phyloP scores from a whole-genome alignment of 1,139 yeast genomes.

The Candida mesenterica region DNA sequence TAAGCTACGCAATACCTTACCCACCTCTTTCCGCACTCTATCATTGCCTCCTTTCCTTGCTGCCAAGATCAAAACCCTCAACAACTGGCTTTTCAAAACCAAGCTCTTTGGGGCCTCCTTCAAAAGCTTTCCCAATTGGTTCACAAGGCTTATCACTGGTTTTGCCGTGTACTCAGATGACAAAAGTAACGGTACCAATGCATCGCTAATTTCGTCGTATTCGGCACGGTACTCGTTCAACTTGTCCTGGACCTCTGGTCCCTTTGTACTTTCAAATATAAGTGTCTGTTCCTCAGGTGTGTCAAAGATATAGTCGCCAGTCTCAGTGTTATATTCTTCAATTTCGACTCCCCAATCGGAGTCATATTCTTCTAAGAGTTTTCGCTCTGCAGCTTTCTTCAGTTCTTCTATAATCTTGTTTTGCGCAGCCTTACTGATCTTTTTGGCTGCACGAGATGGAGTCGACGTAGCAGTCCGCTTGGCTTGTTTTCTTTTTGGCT shows the following conservation, averaged over 20 bases:
- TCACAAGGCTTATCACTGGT: slow-evolving; percentile 16
- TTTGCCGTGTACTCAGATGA: slow-evolving; percentile 14
- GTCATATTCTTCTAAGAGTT: slow-evolving; percentile 28
- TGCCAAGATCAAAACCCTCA: slow-evolving; percentile 32
- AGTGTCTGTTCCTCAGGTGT: slow-evolving; percentile 28
- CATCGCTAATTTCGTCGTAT: slow-evolving; percentile 22
- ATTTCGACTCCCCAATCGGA: slow-evolving; percentile 46
- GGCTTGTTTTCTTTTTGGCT: slow-evolving; percentile 11
- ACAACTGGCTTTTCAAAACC: slow-evolving; percentile 30
- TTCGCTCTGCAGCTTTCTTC: slow-evolving; percentile 17
- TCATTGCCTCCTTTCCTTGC: slow-evolving; percentile 24
- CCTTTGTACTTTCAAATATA: slow-evolving; percentile 17
- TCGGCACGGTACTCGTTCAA: slow-evolving; percentile 16
- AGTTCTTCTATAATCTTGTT: slow-evolving; percentile 4
- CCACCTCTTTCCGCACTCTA: slow-evolving; percentile 21
- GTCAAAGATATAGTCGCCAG: slow-evolving; percentile 39
- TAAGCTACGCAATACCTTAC: slow-evolving; percentile 23
- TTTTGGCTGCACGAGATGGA: slow-evolving; percentile 1
- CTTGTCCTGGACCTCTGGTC: slow-evolving; percentile 19
- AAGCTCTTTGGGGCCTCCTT: slow-evolving; percentile 29
- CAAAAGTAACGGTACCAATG: slow-evolving; percentile 19
- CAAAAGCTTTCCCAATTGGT: slow-evolving; percentile 18
- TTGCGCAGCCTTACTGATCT: slow-evolving; percentile 8
- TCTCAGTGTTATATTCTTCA: slow-evolving; percentile 17
- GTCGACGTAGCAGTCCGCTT: slow-evolving; percentile 6